Conservation (phyloP, 495 filamentous ascomycete species). For the Penicillium simplicissimum region DNA sequence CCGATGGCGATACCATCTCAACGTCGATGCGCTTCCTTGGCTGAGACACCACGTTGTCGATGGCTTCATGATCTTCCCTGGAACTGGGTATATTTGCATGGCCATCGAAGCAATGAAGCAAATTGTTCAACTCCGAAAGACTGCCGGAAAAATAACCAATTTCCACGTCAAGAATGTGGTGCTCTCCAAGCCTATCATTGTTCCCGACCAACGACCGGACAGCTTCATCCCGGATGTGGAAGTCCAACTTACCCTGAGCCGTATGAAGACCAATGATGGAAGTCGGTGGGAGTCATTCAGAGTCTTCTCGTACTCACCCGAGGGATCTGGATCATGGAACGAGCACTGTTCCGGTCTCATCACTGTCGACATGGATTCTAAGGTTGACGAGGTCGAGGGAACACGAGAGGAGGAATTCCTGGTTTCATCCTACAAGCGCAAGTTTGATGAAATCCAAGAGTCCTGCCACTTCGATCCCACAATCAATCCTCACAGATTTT, state of each 20-base stretch:
- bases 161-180: slow-evolving; percentile 2
- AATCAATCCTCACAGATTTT: not conserved
- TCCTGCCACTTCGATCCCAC: not conserved
- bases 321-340: slow-evolving; percentile 3
- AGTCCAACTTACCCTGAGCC: slow-evolving; percentile 1
- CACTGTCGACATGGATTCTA: not conserved
- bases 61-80: slow-evolving; percentile 33
- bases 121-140: slow-evolving; percentile 1
- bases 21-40: not conserved
- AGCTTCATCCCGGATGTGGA: slow-evolving; percentile 6
- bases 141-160: slow-evolving; percentile 14
- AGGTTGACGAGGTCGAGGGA: slow-evolving; percentile 2
- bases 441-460: not conserved
- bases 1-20: not conserved
- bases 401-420: not conserved
- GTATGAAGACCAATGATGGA: not conserved
- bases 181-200: slow-evolving; percentile 3
- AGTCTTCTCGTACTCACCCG: slow-evolving; percentile 2
- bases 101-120: slow-evolving; percentile 38
- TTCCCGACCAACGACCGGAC: slow-evolving; percentile 1
- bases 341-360: slow-evolving; percentile 2
- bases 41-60: slow-evolving; percentile 11
- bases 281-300: slow-evolving; percentile 4
- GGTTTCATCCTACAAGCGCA: not conserved
- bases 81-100: slow-evolving; percentile 39